These are phyloP conservation scores for Tulasnella sp. DNA, from an alignment of 768 basidiomycete genomes.

Conservation along the genomic window DNA sequence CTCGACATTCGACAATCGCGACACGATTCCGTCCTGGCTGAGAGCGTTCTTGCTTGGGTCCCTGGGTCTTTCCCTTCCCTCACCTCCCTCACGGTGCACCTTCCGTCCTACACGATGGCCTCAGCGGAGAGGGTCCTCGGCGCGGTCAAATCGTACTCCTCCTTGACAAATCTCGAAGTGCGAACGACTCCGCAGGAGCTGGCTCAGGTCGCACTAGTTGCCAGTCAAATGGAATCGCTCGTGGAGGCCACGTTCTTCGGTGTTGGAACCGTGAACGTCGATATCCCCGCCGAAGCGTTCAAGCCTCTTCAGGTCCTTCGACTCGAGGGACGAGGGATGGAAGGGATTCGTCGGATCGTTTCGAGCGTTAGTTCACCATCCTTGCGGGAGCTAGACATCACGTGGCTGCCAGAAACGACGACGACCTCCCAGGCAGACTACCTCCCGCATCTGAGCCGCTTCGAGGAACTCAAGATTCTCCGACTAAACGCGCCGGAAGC, in stretches of 20 bases:
- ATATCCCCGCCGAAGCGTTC: not conserved
- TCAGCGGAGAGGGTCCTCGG: not conserved
- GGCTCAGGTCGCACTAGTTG: not conserved
- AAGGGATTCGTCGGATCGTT: not conserved
- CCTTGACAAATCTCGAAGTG: not conserved
- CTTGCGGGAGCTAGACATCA: not conserved
- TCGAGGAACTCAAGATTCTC: not conserved
- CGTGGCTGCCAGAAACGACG: not conserved
- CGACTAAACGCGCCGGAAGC: not conserved
- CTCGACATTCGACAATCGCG: not conserved
- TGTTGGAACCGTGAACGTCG: not conserved
- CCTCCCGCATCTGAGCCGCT: not conserved
- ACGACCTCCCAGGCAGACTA: not conserved
- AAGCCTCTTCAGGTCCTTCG: not conserved
- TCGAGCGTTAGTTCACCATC: not conserved
- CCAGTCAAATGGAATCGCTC: not conserved
- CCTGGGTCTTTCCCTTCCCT: not conserved
- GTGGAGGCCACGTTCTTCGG: not conserved
- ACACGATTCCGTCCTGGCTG: not conserved
- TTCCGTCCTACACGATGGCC: not conserved
- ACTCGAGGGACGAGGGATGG: not conserved
- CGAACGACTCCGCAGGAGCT: not conserved
- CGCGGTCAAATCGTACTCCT: not conserved
- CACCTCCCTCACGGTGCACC: not conserved
- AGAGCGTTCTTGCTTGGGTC: not conserved